Base-by-base conservation (phyloP, 1,139 yeast genomes). In the Ashbya aceris region DNA sequence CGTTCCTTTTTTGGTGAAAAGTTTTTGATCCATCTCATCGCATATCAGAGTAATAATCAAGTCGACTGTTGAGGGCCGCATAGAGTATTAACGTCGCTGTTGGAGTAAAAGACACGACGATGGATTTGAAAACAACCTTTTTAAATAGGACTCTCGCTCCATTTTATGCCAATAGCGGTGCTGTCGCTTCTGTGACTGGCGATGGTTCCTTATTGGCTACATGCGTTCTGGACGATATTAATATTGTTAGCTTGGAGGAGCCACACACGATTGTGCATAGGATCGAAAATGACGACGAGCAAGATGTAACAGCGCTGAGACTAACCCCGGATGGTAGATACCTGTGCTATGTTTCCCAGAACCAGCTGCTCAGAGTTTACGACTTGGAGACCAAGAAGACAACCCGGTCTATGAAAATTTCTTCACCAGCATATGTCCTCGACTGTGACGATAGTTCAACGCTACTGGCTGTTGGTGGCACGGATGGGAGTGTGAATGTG, bases 401-500 rank as follows among this genome's bases (percentile, higher is more conserved):
- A 61, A 68, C 66, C 61, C 83, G 71, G 60, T 66, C 69, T 14
- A 70, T 72, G 64, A 80, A 76, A 58, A 58, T 82, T 42, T 67
- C 83, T 3, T 78, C 96, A 1, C 96, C 97, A 1, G 83, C 85
- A 1, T 84, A 84, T 60, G 81, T 86, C 13, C 74, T 87, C 44
- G 71, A 81, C 10, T 76, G 76, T 28, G 98, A 91, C 61, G 62
- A 76, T 5, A 86, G 96, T 0, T 83, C 95, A 11, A 77, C 95
- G 4, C 69, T 91, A 40, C 77, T 89, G 56, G 95, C 96, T 30
- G 80, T 93, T 55, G 99, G 99, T 39, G 91, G 95, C 38, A 83
- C 96, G 0, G 98, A 93, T 60, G 97, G 98, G 40, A 76, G 79
- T 33, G 83, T 89, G 14, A 80, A 86, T 40, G 95, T 93, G 2